A percentile compares a stretch with the other conserved stretches of the same genome.
Conservation (phyloP, 805 yeast genomes). For the Ogataea paradorogensis region DNA sequence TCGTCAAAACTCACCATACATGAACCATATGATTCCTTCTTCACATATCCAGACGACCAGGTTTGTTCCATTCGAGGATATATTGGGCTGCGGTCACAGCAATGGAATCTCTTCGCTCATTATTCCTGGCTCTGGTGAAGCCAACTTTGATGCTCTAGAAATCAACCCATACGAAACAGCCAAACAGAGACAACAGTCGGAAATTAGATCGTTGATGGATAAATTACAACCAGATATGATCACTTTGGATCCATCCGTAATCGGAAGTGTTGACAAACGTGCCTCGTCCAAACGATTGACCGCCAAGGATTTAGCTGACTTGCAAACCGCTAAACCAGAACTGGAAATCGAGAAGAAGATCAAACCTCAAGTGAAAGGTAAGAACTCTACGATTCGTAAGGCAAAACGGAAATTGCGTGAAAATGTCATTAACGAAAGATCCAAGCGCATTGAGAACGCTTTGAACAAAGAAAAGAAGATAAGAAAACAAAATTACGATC, state of each 20-base stretch:
- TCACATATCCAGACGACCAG: constrained; percentile 62
- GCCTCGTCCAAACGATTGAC: constrained; percentile 62
- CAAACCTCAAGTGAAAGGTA: constrained; percentile 69
- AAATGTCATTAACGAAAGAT: constrained; percentile 85
- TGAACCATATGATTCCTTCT: constrained; percentile 85
- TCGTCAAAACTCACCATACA: constrained; percentile 81
- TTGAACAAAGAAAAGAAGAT: constrained; percentile 69
- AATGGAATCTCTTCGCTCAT: constrained; percentile 79
- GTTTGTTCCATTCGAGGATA: constrained; percentile 94
- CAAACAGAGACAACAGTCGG: constrained; percentile 90
- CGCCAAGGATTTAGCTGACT: constrained; percentile 52
- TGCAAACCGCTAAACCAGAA: constrained; percentile 34
- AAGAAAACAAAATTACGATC: constrained; percentile 50
- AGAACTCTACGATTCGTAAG: constrained; percentile 79
- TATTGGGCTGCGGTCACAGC: constrained; percentile 85
- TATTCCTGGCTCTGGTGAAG: constrained; percentile 97
- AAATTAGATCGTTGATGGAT: constrained; percentile 80
- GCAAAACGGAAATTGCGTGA: constrained; percentile 78
- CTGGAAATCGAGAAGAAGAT: constrained; percentile 50
- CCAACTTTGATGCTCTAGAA: constrained; percentile 93
- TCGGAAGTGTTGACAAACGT: constrained; percentile 79
- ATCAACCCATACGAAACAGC: constrained; percentile 88
- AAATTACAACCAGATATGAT: constrained; percentile 92
- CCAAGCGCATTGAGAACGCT: constrained; percentile 70
- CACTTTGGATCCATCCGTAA: constrained; percentile 79